Percentiles rank a stretch among this genome's conserved stretches.
Evolutionary conservation across 2,329 filamentous ascomycete species (phyloP).

Genomic region (Clonostachys chloroleuca): DNA sequence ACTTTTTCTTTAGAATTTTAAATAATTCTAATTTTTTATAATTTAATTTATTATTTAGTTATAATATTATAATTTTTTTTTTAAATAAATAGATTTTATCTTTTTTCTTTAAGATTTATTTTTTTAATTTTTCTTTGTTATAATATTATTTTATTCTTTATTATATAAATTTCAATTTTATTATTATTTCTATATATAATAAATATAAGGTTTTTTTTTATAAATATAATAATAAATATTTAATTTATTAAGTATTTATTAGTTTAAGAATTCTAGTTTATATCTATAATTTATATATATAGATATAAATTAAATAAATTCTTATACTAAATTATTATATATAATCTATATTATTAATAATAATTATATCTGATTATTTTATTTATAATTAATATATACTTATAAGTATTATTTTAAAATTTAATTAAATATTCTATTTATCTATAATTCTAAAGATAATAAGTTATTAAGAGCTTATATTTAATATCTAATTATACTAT

Average conservation of each 20-base stretch:
- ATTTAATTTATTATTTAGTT: no score
- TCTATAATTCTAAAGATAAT: no score
- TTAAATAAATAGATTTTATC: constrained; percentile 5
- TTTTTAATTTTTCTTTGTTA: constrained; percentile 2
- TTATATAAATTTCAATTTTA: constrained; percentile 1
- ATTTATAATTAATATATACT: neutral
- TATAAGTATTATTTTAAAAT: no score
- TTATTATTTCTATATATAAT: neutral
- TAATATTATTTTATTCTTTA: constrained; percentile 1
- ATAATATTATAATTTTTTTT: constrained; percentile 4
- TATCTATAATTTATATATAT: neutral
- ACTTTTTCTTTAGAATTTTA: no score
- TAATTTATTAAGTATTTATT: neutral
- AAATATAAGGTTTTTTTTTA: neutral
- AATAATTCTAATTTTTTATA: no score
- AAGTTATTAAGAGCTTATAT: no score
- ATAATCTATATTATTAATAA: neutral
- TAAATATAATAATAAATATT: neutral
- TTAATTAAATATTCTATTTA: no score
- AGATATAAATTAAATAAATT: neutral
- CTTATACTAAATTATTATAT: neutral
- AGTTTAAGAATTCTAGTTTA: neutral
- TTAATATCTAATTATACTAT: no score
- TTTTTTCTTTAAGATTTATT: constrained; percentile 3
- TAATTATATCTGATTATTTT: neutral